These are phyloP conservation scores for Candida bentonensis DNA, from an alignment of 805 yeast genomes.

Conservation along the genomic window DNA sequence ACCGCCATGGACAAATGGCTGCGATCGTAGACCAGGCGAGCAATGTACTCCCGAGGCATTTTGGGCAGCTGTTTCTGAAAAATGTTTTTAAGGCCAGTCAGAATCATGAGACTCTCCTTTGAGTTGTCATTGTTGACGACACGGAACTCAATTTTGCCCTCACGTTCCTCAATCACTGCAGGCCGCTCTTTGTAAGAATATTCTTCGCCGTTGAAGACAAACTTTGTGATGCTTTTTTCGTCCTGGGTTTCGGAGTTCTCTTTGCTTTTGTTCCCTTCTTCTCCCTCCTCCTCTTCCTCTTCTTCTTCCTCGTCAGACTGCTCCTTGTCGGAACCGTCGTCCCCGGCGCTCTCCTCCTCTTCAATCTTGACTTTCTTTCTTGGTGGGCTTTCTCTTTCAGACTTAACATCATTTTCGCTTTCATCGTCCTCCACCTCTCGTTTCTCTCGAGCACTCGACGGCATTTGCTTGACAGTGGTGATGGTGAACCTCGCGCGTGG, in stretches of 20 bases:
- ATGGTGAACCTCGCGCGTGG: too few species aligned
- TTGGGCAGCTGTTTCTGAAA: constrained; percentile 96
- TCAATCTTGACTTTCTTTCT: neutral
- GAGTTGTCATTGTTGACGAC: constrained; percentile 94
- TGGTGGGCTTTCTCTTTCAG: neutral
- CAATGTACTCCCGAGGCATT: constrained; percentile 96
- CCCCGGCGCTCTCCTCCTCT: neutral
- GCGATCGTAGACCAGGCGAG: constrained; percentile 85
- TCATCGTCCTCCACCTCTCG: neutral
- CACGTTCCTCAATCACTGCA: constrained; percentile 85
- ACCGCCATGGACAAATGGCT: constrained; percentile 94
- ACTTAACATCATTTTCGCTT: neutral
- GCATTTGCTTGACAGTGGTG: too few species aligned
- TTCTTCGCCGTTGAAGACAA: constrained; percentile 60
- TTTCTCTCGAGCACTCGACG: neutral
- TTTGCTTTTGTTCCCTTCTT: constrained; percentile 11
- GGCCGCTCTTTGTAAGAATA: constrained; percentile 86
- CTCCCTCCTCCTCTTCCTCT: constrained; percentile 14
- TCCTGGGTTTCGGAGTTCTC: constrained; percentile 18
- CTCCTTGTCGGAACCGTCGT: constrained; percentile 8
- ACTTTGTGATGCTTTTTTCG: constrained; percentile 28
- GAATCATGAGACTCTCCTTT: constrained; percentile 72
- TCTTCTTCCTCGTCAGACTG: constrained; percentile 12
- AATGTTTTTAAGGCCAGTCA: constrained; percentile 90
- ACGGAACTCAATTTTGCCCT: constrained; percentile 84